Percentiles rank a stretch among this genome's conserved stretches.
Conservation (phyloP, 2,329 filamentous ascomycete genomes). For the Stachybotrys chlorohalonatus region DNA sequence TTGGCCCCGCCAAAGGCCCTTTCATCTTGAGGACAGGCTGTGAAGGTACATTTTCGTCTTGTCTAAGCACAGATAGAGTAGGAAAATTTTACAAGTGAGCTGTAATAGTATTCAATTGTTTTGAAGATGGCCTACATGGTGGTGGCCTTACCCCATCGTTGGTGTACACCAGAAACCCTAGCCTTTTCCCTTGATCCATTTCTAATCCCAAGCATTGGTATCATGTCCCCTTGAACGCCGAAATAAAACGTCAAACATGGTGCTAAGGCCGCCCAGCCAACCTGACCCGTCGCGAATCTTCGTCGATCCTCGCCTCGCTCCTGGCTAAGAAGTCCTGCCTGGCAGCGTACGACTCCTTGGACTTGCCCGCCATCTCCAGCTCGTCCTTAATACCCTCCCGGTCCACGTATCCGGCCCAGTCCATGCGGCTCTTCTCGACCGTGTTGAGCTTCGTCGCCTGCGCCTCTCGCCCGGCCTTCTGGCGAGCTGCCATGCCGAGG, state of each 20-base stretch:
- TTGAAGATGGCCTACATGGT: too few species aligned
- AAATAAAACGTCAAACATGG: not conserved
- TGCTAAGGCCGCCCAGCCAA: conserved; percentile 27
- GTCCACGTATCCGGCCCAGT: conserved; percentile 65
- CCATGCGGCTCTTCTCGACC: conserved; percentile 64
- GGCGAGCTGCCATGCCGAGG: conserved; percentile 41
- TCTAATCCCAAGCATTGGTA: not conserved
- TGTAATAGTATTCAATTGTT: too few species aligned
- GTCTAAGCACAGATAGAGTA: too few species aligned
- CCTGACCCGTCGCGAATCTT: conserved; percentile 47
- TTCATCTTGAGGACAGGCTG: too few species aligned
- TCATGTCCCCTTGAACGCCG: not conserved
- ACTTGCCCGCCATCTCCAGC: conserved; percentile 53
- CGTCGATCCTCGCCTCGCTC: conserved; percentile 53
- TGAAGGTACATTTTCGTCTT: too few species aligned
- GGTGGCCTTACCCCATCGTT: too few species aligned
- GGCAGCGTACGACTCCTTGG: conserved; percentile 53
- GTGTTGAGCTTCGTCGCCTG: conserved; percentile 59
- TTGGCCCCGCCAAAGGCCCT: too few species aligned
- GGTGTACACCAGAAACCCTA: not conserved
- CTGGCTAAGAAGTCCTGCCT: conserved; percentile 57
- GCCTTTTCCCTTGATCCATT: not conserved
- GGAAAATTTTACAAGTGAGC: too few species aligned
- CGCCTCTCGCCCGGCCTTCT: conserved; percentile 37
- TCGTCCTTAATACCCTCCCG: conserved; percentile 64